phyloP scores from a whole-genome alignment of 2,329 filamentous ascomycete species.

The Aphanocladium album region DNA sequence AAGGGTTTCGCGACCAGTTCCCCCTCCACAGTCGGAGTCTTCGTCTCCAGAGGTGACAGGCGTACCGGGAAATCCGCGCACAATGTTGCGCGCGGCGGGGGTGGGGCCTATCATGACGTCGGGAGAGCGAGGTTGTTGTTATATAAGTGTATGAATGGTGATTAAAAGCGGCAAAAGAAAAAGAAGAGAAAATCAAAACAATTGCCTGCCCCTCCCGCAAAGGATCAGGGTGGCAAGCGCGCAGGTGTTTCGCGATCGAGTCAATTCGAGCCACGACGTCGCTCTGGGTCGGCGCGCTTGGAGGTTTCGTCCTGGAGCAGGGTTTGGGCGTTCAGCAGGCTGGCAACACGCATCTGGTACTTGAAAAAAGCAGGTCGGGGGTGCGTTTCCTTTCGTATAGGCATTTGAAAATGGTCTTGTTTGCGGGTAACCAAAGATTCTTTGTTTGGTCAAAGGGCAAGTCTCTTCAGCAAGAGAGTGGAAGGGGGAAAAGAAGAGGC shows the following conservation, averaged over 20 bases:
- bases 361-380: conserved; percentile 45
- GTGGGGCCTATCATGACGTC: conserved; percentile 42
- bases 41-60: conserved; percentile 53
- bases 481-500: conserved; percentile 16
- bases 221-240: conserved; percentile 12
- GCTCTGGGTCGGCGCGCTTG: conserved; percentile 53
- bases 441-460: background rate
- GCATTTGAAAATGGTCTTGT: conserved; percentile 43
- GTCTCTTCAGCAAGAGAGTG: conserved; percentile 24
- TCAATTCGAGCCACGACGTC: conserved; percentile 50
- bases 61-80: conserved; percentile 53
- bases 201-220: background rate
- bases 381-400: conserved; percentile 45
- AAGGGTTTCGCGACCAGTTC: conserved; percentile 29
- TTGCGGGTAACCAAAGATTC: conserved; percentile 6
- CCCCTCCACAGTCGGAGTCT: conserved; percentile 45
- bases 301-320: conserved; percentile 46
- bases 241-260: conserved; percentile 16
- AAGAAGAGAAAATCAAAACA: background rate
- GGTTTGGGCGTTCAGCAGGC: conserved; percentile 38
- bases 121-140: background rate
- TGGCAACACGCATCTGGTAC: conserved; percentile 54
- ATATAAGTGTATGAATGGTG: background rate
- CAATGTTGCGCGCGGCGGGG: conserved; percentile 46
- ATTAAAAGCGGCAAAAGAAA: background rate